phyloP scores from a whole-genome alignment of 2,329 filamentous ascomycete species.

The Fusarium sp. region DNA sequence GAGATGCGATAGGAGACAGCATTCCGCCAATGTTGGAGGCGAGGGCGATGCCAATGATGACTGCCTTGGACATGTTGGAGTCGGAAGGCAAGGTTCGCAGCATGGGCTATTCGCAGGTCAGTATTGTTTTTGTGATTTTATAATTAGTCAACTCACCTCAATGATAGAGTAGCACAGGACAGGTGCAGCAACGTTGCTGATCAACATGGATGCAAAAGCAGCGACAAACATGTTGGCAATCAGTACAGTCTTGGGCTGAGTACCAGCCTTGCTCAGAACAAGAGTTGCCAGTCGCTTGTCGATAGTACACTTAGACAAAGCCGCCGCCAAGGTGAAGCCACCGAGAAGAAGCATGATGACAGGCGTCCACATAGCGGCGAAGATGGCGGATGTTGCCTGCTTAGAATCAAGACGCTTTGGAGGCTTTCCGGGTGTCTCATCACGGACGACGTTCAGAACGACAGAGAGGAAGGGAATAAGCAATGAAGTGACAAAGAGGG shows the following conservation, averaged over 20 bases:
- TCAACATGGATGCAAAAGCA: conserved; percentile 98
- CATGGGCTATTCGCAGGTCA: conserved; percentile 74
- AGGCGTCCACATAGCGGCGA: conserved; percentile 98
- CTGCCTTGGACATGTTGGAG: conserved; percentile 92
- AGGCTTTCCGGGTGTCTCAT: conserved; percentile 70
- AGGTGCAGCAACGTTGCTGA: conserved; percentile 96
- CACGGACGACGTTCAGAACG: conserved; percentile 84
- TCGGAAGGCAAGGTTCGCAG: conserved; percentile 91
- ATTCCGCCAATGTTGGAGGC: conserved; percentile 97
- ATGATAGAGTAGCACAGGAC: conserved; percentile 98
- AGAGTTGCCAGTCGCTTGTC: conserved; percentile 98
- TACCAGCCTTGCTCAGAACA: conserved; percentile 95
- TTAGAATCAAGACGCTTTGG: conserved; percentile 81
- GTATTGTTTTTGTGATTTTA: neutral
- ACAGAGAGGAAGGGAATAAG: conserved; percentile 95
- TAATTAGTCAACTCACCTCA: conserved; percentile 68
- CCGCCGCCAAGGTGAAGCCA: conserved; percentile 95
- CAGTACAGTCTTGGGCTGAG: conserved; percentile 87
- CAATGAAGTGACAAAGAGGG: conserved; percentile 94
- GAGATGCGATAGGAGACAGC: conserved; percentile 95
- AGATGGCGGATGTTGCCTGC: conserved; percentile 85
- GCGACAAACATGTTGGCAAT: conserved; percentile 99
- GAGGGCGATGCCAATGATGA: conserved; percentile 94
- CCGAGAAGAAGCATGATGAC: conserved; percentile 98
- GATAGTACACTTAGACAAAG: conserved; percentile 96